These are phyloP conservation scores for Ustilago bromivora DNA, from an alignment of 1,284 basidiomycete genomes.

Conservation along the genomic window DNA sequence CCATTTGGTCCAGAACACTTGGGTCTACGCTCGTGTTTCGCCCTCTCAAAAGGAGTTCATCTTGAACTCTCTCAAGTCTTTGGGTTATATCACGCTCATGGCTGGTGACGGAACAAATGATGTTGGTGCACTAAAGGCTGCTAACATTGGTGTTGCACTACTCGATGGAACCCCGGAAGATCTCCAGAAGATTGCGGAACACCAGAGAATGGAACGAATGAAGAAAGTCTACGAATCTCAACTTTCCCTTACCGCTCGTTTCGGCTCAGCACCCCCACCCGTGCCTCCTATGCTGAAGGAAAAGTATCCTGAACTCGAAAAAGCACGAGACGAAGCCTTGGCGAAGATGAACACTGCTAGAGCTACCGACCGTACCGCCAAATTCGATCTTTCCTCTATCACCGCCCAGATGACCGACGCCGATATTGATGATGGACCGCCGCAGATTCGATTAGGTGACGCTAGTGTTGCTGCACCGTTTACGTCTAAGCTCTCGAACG, in stretches of 20 bases:
- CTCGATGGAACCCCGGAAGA: constrained; percentile 68
- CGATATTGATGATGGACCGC: constrained; percentile 67
- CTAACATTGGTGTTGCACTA: constrained; percentile 68
- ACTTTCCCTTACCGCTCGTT: constrained; percentile 61
- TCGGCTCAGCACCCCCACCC: constrained; percentile 62
- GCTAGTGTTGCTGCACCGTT: constrained; percentile 68
- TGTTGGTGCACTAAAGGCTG: constrained; percentile 68
- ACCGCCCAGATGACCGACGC: constrained; percentile 64
- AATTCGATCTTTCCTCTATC: constrained; percentile 65
- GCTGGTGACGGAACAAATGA: constrained; percentile 70
- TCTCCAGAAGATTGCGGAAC: constrained; percentile 66
- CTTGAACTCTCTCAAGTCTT: constrained; percentile 63
- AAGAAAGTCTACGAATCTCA: constrained; percentile 69
- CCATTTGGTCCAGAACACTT: constrained; percentile 66
- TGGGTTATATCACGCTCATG: constrained; percentile 69
- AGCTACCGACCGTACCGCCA: constrained; percentile 56
- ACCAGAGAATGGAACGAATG: constrained; percentile 66
- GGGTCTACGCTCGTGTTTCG: constrained; percentile 68
- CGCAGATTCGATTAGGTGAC: constrained; percentile 69
- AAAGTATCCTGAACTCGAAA: constrained; percentile 65
- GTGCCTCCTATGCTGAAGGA: constrained; percentile 63
- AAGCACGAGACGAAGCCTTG: constrained; percentile 64
- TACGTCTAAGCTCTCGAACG: constrained; percentile 65
- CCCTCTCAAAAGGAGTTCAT: constrained; percentile 69
- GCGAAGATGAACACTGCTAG: constrained; percentile 55